Conservation (phyloP, 2,329 filamentous ascomycete species). For the Aspergillus arachidicola region DNA sequence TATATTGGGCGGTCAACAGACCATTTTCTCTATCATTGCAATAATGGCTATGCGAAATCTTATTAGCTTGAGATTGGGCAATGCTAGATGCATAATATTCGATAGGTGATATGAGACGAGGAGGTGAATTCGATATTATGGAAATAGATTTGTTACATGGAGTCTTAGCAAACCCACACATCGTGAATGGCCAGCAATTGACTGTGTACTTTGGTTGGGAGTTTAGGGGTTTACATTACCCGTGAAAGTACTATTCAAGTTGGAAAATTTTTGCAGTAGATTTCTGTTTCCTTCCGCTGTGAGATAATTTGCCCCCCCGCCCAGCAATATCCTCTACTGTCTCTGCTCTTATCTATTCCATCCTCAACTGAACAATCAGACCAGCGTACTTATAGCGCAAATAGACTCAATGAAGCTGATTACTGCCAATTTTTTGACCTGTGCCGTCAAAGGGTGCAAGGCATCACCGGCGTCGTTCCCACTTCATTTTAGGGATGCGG, state of each 20-base stretch:
- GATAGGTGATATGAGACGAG: neutral
- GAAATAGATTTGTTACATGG: neutral
- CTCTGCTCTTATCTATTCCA: neutral
- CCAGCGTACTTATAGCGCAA: neutral
- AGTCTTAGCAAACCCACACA: neutral
- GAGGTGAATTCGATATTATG: neutral
- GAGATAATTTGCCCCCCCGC: neutral
- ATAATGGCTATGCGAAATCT: neutral
- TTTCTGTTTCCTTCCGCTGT: neutral
- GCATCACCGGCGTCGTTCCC: constrained; percentile 77
- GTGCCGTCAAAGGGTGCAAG: constrained; percentile 95
- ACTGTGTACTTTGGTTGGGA: neutral
- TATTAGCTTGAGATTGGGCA: neutral
- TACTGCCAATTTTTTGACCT: constrained; percentile 94
- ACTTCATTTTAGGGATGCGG: constrained; percentile 87
- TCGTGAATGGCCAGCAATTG: neutral
- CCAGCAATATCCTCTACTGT: neutral
- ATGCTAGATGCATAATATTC: neutral
- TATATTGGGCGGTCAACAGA: neutral
- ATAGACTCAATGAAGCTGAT: constrained; percentile 77
- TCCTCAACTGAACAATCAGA: neutral
- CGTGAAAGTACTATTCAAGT: neutral
- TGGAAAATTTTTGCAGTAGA: neutral
- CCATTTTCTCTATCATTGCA: neutral
- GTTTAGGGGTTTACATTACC: neutral